Evolutionary conservation across 768 basidiomycete genomes (phyloP), one percentile per base, ranked within the genome.

Genomic region (Panellus pusillus): DNA sequence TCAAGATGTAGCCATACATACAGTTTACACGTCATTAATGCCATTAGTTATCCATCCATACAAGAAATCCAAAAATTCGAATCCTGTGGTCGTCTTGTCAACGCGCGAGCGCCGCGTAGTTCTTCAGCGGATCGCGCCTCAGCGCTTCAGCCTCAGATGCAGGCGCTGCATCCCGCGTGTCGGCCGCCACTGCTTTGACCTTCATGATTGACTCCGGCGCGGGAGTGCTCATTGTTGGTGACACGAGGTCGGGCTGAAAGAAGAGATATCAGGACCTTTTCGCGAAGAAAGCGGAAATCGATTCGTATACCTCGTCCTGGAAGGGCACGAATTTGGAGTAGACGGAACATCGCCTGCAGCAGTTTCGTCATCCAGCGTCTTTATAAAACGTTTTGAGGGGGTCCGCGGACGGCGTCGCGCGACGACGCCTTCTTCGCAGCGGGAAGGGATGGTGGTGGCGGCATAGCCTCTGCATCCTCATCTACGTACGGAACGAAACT

Each of bases 51-150:
- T 18, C 24, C 17, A 44, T 44, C 5, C n/a, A 40, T 20, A 40
- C 8, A 9, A 51, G 45, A 46, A 51, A 56, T 56, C 49, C 55
- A 29, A 18, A 12, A 19, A 9, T 27, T 8, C 3, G 45, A 8
- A 12, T 13, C 6, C 28, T 15, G 29, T 43, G 41, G 20, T 18
- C 18, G 6, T 24, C 37, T 46, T 41, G 31, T 29, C 29, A 29
- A 27, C 20, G 18, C 15, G 8, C 19, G 18, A 32, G 31, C n/a
- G 39, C 39, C 14, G 35, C 60, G 67, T 91, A 90, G 64, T 92
- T 91, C 74, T 89, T 91, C 66, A 92, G 70, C 2, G 90, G 90
- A 65, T 91, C 87, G 61, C 81, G 88, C 55, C 89, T 75, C 53
- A 92, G 65, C 2, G 87, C 89, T 64, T 92, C 90, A 29, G 87